A percentile compares a stretch with the other conserved stretches of the same genome.
phyloP scores from a whole-genome alignment of 768 basidiomycete species.

The Daedaleopsis sinensis region DNA sequence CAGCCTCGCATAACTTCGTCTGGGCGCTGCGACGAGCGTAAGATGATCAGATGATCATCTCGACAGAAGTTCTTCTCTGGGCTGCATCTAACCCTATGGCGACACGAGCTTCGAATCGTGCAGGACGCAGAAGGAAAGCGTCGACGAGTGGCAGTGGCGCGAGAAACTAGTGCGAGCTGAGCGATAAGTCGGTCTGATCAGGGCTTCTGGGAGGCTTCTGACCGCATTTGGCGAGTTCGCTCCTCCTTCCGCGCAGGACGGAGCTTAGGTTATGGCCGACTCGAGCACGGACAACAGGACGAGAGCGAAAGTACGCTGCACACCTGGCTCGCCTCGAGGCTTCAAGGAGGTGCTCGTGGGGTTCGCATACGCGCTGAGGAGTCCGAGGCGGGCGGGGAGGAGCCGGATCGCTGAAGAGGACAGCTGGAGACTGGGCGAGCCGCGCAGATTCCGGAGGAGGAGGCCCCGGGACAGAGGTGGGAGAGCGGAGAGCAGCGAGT shows the following conservation, averaged over 20 bases:
- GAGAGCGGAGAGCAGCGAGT: conserved; percentile 2
- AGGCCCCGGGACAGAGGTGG: neutral
- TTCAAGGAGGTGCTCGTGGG: too few species aligned
- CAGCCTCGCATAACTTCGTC: too few species aligned
- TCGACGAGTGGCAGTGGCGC: neutral
- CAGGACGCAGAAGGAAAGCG: too few species aligned
- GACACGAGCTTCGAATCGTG: too few species aligned
- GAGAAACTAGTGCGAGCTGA: neutral
- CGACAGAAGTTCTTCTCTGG: too few species aligned
- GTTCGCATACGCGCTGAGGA: too few species aligned
- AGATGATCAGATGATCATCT: too few species aligned
- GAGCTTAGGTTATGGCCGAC: conserved; percentile 18
- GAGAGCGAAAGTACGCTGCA: neutral
- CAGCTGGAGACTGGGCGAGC: neutral
- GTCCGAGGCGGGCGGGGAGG: neutral
- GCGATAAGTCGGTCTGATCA: neutral
- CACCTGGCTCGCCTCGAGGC: neutral
- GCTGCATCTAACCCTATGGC: too few species aligned
- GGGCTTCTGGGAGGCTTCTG: neutral
- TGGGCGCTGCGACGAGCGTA: too few species aligned
- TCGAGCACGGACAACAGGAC: conserved; percentile 5
- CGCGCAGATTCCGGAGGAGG: neutral
- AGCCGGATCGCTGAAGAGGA: neutral
- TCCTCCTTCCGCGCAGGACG: conserved; percentile 9
- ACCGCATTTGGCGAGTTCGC: neutral